Evolutionary conservation across 1,284 basidiomycete species (phyloP), one percentile per base, ranked within the genome.

Genomic region (Uromyces viciae-fabae): DNA sequence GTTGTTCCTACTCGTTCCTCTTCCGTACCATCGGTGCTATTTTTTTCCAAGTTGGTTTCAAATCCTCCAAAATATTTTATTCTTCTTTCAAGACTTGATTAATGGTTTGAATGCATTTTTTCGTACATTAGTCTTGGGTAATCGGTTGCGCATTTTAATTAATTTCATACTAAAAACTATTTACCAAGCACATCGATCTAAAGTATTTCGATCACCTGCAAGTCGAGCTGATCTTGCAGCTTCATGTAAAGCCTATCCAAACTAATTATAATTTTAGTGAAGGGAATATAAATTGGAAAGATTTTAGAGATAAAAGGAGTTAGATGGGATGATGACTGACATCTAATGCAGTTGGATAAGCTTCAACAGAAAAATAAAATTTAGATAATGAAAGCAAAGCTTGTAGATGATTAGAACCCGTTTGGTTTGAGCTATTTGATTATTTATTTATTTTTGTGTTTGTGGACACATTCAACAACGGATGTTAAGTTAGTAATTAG

Each of bases 341-440:
- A 74, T 74, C 58, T 46, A 73, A 43, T 19, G 79, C 79, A 60
- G 79, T 71, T 11, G 79, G 72, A 81, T 74, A 81, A n/a, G 79
- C 69, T 60, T 73, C 68, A 56, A 64, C 38, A 31, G 69, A 71
- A 52, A 73, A 58, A 75, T 81, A 60, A 28, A 81, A 68, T 46
- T 81, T 62, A 22, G 79, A 56, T 33, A 81, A 56, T 15, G 79
- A 62, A 15, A 81, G 72, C 28, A 81, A 33, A 38, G 79, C 79
- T 46, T 81, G 71, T 36, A 58, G 69, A 68, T 81, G 69, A 49
- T 73, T 74, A 11, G 79, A 81, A 43, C 56, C 56, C 56, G 66
- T 40, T 8, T 56, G 33, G 28, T 69, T 62, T 2, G 69, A 72
- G 42, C 69, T 72, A 22, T n/a, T 4, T n/a, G n/a, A n/a, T n/a